Evolutionary conservation across 495 filamentous ascomycete genomes (phyloP).

Genomic region (Penicillium longicatenatum): DNA sequence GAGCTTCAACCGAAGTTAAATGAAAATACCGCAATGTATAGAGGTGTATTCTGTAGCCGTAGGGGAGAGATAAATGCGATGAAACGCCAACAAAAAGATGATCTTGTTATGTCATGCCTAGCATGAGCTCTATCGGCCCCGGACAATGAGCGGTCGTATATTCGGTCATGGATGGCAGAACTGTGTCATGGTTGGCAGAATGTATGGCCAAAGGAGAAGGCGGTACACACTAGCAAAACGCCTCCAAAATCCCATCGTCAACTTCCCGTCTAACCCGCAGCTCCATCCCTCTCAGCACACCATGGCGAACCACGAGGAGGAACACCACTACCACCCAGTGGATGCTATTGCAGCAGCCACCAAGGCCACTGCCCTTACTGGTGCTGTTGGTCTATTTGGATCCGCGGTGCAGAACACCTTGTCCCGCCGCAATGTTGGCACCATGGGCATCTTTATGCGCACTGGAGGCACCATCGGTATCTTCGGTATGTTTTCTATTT

Average conservation of each 20-base stretch:
- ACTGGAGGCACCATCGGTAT: constrained; percentile 65
- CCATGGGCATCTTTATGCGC: constrained; percentile 73
- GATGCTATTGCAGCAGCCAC: constrained; percentile 73
- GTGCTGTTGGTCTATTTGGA: constrained; percentile 66
- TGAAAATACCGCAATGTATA: not conserved
- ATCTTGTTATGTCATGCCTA: not conserved
- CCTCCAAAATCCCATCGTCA: constrained; percentile 11
- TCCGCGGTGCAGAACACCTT: constrained; percentile 86
- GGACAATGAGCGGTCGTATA: not conserved
- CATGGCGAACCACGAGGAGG: constrained; percentile 52
- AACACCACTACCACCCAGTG: constrained; percentile 68
- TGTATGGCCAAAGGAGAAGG: constrained; percentile 16
- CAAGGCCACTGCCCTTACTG: constrained; percentile 64
- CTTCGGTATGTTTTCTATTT: constrained; percentile 57
- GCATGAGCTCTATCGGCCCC: not conserved
- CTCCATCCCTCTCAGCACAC: constrained; percentile 34
- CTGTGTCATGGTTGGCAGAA: not conserved
- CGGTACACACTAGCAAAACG: constrained; percentile 38
- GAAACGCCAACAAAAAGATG: not conserved
- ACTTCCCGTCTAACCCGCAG: constrained; percentile 27
- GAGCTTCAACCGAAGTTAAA: not conserved
- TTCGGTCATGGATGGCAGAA: not conserved
- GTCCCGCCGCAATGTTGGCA: constrained; percentile 73
- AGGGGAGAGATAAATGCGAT: not conserved
- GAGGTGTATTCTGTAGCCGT: not conserved